Evolutionary conservation across 305 asterid genomes (phyloP).

Genomic region (Nicotiana rustica): DNA sequence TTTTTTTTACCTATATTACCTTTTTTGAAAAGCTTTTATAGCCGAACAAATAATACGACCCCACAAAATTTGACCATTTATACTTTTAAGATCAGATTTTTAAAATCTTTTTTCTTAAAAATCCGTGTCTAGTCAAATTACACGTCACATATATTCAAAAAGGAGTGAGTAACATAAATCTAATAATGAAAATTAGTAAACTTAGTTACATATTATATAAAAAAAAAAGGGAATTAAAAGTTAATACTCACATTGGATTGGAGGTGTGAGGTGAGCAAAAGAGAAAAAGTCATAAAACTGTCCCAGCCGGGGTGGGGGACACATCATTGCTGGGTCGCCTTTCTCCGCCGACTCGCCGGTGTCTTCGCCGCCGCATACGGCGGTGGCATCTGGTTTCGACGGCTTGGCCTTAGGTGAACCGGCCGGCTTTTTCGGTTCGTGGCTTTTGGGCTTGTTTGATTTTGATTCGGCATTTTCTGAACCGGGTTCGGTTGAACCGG

Average conservation of each 20-base stretch:
- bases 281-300: constrained; percentile 89
- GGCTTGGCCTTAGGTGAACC: constrained; percentile 45
- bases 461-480: constrained; percentile 44
- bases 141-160: too few species aligned
- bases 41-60: too few species aligned
- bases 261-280: constrained; percentile 81
- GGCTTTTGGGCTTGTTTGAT: constrained; percentile 44
- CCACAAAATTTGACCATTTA: too few species aligned
- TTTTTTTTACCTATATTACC: too few species aligned
- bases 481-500: constrained; percentile 49
- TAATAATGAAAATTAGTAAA: not conserved
- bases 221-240: not conserved
- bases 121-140: too few species aligned
- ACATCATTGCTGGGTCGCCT: constrained; percentile 67
- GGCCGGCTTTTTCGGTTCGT: constrained; percentile 49
- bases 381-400: constrained; percentile 48
- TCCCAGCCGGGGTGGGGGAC: constrained; percentile 84
- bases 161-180: not conserved
- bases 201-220: not conserved
- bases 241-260: constrained; percentile 73
- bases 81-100: too few species aligned
- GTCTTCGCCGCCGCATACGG: constrained; percentile 28
- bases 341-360: constrained; percentile 56
- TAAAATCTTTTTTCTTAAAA: too few species aligned
- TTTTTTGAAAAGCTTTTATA: too few species aligned